Evolutionary conservation across 257 asterid genomes (phyloP).

Genomic region (Solanum acaule): DNA sequence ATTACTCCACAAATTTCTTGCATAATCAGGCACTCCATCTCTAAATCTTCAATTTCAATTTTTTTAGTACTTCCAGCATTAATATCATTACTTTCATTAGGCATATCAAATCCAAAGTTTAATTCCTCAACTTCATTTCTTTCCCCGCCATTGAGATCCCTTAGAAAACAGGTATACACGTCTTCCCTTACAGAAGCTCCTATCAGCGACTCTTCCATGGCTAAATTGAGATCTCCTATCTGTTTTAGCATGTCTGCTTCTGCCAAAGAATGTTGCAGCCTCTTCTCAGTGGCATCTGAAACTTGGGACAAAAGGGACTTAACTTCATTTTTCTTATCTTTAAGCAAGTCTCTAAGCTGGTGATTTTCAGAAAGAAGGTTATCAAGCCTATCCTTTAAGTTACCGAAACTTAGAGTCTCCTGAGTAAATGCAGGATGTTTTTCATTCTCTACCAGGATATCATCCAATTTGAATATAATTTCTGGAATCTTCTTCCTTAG

Average conservation of each 20-base stretch:
- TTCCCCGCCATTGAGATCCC: conserved; percentile 32
- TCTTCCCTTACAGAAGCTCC: conserved; percentile 47
- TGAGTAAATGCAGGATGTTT: conserved; percentile 31
- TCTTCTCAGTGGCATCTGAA: conserved; percentile 35
- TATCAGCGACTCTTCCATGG: conserved; percentile 29
- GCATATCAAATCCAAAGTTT: background rate
- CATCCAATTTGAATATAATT: conserved; percentile 54
- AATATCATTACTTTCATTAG: background rate
- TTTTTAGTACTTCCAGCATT: conserved; percentile 20
- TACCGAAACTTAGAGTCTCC: conserved; percentile 25
- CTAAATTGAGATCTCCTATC: conserved; percentile 33
- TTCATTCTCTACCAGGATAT: conserved; percentile 47
- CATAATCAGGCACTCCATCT: conserved; percentile 25
- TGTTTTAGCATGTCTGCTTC: conserved; percentile 44
- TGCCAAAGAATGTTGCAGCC: conserved; percentile 37
- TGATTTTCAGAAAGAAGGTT: conserved; percentile 60
- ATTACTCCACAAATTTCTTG: conserved; percentile 38
- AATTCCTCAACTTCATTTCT: background rate
- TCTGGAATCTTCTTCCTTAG: conserved; percentile 60
- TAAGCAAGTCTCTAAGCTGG: conserved; percentile 43
- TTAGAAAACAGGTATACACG: conserved; percentile 41
- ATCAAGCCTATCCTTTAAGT: conserved; percentile 42
- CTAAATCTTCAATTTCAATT: conserved; percentile 41
- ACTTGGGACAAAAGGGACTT: conserved; percentile 42
- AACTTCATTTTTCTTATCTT: conserved; percentile 45